Conservation (phyloP, 345 rosid genomes). For the Moricandia arvensis region DNA sequence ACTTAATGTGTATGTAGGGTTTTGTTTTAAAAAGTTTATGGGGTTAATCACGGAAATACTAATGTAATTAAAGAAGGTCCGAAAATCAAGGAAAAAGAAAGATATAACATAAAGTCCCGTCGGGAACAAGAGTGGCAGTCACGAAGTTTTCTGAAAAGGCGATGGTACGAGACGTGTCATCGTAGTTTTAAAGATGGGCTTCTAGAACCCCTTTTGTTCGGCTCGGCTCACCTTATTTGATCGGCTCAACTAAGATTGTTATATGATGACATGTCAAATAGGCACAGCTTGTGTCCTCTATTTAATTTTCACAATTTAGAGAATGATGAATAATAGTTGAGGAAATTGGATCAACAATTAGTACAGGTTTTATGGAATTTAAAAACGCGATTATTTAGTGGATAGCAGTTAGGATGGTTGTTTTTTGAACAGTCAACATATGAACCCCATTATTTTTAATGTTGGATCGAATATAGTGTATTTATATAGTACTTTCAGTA, state of each 20-base stretch:
- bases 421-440: neutral
- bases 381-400: neutral
- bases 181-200: neutral
- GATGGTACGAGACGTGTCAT: neutral
- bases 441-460: neutral
- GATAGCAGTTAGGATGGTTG: neutral
- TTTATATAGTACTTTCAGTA: neutral
- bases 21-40: too few species aligned
- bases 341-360: neutral
- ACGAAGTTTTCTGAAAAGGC: neutral
- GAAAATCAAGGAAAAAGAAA: neutral
- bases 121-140: neutral
- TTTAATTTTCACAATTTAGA: neutral
- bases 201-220: neutral
- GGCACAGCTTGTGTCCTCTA: neutral
- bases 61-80: too few species aligned
- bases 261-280: neutral
- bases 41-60: too few species aligned
- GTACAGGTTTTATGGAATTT: neutral
- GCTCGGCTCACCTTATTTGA: neutral
- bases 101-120: neutral
- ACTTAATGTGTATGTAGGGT: too few species aligned
- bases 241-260: neutral
- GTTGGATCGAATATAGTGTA: neutral
- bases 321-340: neutral